Conservation (phyloP, 2,329 filamentous ascomycete species). For the Penicillium sp. region DNA sequence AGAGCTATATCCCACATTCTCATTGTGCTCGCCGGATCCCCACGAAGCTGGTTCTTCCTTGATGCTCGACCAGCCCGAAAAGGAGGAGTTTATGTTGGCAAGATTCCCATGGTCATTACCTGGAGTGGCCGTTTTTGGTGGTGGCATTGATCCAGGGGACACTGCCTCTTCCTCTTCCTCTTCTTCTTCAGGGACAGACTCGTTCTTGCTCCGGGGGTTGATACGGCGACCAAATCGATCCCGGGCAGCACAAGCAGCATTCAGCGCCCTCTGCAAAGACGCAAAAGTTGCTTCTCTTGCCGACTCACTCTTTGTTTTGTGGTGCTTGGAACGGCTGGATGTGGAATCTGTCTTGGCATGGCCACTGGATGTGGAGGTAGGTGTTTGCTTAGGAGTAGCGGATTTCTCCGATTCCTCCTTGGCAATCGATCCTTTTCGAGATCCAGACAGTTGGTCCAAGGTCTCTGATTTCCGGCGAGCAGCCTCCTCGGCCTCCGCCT, state of each 20-base stretch:
- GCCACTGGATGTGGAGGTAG: constrained; percentile 16
- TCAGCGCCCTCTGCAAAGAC: constrained; percentile 47
- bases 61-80: constrained; percentile 31
- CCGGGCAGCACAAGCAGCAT: constrained; percentile 43
- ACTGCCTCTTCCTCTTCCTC: constrained; percentile 29
- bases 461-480: constrained; percentile 34
- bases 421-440: constrained; percentile 20
- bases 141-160: constrained; percentile 31
- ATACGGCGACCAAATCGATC: constrained; percentile 30
- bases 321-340: constrained; percentile 30
- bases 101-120: constrained; percentile 20
- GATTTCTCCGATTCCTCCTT: constrained; percentile 28
- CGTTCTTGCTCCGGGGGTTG: constrained; percentile 22
- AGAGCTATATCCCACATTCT: constrained; percentile 24
- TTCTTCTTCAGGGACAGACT: constrained; percentile 20
- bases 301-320: constrained; percentile 40
- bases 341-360: constrained; percentile 15
- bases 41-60: constrained; percentile 32
- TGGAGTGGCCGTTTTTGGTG: constrained; percentile 15
- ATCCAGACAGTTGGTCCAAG: constrained; percentile 25
- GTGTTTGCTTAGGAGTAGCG: constrained; percentile 29
- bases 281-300: constrained; percentile 45
- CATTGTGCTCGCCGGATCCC: constrained; percentile 27
- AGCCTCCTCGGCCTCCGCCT: constrained; percentile 38
- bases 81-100: constrained; percentile 22